These are phyloP conservation scores for Talaromyces sp. DNA, from an alignment of 2,329 filamentous ascomycete genomes.

Conservation along the genomic window DNA sequence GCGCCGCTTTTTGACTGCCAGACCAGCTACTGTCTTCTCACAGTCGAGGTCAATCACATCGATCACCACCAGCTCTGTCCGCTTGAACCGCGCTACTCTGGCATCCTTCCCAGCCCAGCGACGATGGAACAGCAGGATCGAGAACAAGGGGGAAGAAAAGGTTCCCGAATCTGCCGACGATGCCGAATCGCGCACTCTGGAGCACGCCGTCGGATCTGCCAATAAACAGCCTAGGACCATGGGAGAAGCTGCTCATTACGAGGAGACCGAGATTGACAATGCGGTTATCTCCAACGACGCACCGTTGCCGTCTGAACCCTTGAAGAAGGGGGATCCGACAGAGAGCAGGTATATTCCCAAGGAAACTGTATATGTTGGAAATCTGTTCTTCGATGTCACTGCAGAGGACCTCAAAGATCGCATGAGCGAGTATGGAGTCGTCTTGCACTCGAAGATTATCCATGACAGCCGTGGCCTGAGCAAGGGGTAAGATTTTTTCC, in stretches of 20 bases:
- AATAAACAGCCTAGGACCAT: not conserved
- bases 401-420: slow-evolving; percentile 55
- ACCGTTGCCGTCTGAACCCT: not conserved
- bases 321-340: not conserved
- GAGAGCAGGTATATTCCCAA: slow-evolving; percentile 23
- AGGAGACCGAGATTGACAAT: not conserved
- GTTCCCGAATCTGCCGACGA: not conserved
- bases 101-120: slow-evolving; percentile 26
- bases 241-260: not conserved
- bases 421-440: slow-evolving; percentile 54
- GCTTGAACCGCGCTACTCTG: not conserved
- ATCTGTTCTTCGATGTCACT: slow-evolving; percentile 64
- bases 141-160: not conserved
- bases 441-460: slow-evolving; percentile 51
- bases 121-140: slow-evolving; percentile 44
- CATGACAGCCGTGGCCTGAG: slow-evolving; percentile 59
- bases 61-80: slow-evolving; percentile 13
- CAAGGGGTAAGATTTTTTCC: slow-evolving; percentile 56
- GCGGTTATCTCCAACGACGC: not conserved
- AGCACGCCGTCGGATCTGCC: not conserved
- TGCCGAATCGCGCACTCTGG: not conserved
- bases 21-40: slow-evolving; percentile 38
- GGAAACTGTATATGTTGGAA: slow-evolving; percentile 59
- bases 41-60: slow-evolving; percentile 37
- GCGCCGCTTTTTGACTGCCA: slow-evolving; percentile 48